These are phyloP conservation scores for Penstemon eatonii DNA, from an alignment of 257 asterid genomes.

Conservation along the genomic window DNA sequence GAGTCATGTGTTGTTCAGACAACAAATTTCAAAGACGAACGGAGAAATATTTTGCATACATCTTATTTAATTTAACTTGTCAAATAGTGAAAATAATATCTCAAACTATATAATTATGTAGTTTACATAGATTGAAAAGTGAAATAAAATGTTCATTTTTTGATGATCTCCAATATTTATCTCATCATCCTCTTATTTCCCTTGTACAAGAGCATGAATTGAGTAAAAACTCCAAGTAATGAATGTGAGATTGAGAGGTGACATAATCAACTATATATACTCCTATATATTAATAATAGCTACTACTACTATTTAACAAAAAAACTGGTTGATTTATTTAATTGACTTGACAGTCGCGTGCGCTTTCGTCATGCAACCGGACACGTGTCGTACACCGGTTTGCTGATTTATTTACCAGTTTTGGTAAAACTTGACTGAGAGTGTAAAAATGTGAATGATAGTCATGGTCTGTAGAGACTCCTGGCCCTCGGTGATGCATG, in stretches of 20 bases:
- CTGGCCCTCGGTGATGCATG: constrained; percentile 13
- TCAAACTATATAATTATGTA: no score
- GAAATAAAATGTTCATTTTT: no score
- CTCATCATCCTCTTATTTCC: constrained; percentile 12
- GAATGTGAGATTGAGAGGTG: constrained; percentile 19
- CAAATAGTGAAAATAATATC: no score
- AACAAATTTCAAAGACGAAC: no score
- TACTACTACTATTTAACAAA: background rate
- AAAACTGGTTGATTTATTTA: constrained; percentile 16
- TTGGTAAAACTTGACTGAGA: constrained; percentile 17
- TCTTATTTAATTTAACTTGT: no score
- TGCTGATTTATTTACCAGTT: constrained; percentile 25
- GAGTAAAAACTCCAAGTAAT: constrained; percentile 3
- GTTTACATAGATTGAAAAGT: no score
- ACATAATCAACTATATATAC: constrained; percentile 13
- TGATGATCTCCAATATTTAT: no score
- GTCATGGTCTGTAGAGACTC: constrained; percentile 13
- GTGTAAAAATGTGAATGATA: constrained; percentile 15
- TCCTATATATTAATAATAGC: no score
- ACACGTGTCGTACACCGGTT: constrained; percentile 40
- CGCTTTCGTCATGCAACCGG: constrained; percentile 11
- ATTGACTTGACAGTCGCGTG: constrained; percentile 42
- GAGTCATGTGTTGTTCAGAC: no score
- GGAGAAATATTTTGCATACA: no score
- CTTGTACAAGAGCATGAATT: constrained; percentile 18